Evolutionary conservation across 2,329 filamentous ascomycete genomes (phyloP).

Genomic region (Pseudopithomyces maydicus): DNA sequence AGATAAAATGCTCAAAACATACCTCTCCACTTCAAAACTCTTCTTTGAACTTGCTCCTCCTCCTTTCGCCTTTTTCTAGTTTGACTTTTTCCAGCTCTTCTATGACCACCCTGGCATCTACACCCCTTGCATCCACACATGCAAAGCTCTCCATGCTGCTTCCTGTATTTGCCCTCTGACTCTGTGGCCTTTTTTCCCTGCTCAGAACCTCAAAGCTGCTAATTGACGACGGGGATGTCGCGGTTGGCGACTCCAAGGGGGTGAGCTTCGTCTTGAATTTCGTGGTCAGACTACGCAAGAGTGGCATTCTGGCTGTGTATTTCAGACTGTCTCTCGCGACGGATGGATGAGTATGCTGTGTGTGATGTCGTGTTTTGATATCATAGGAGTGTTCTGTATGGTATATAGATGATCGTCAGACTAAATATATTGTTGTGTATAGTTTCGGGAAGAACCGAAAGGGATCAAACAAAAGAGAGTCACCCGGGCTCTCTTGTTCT

Average conservation of each 20-base stretch:
- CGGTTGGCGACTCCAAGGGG: slow-evolving; percentile 26
- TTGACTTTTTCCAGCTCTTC: slow-evolving; percentile 8
- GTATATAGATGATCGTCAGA: too few relatives aligned
- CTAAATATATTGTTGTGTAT: too few relatives aligned
- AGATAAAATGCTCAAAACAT: too few relatives aligned
- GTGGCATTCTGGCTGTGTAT: slow-evolving; percentile 27
- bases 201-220: slow-evolving; percentile 33
- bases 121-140: slow-evolving; percentile 1
- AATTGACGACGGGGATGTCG: slow-evolving; percentile 20
- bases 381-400: too few relatives aligned
- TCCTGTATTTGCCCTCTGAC: slow-evolving; percentile 17
- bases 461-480: background rate
- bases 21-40: slow-evolving; percentile 22
- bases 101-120: background rate
- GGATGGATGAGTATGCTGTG: background rate
- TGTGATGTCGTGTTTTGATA: background rate
- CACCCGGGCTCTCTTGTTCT: background rate
- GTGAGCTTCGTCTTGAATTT: slow-evolving; percentile 38
- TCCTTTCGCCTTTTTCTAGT: slow-evolving; percentile 23
- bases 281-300: slow-evolving; percentile 35
- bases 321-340: too few relatives aligned
- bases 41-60: slow-evolving; percentile 39
- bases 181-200: slow-evolving; percentile 19
- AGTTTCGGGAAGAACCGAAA: background rate
- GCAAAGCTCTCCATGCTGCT: slow-evolving; percentile 5